phyloP scores from a whole-genome alignment of 768 basidiomycete genomes.

The Boletus rubropictus region DNA sequence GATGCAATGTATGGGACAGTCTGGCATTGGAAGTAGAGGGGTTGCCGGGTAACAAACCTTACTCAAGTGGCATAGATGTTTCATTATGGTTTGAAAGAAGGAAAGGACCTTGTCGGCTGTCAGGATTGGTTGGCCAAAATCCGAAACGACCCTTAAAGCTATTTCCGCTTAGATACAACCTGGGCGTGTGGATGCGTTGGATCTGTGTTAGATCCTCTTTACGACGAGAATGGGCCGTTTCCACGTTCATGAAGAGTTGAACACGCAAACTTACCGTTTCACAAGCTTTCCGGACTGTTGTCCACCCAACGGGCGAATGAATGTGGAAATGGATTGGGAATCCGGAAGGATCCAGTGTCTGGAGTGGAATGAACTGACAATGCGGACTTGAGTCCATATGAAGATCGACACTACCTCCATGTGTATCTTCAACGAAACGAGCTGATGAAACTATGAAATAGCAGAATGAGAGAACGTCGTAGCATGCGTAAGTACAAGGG shows the following conservation, averaged over 20 bases:
- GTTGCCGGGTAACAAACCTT: neutral
- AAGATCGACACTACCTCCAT: no score
- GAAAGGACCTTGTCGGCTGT: neutral
- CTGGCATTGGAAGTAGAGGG: neutral
- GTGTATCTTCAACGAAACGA: no score
- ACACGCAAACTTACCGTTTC: neutral
- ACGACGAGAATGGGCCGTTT: neutral
- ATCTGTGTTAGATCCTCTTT: neutral
- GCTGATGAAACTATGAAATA: neutral
- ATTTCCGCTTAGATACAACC: neutral
- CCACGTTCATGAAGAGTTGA: neutral
- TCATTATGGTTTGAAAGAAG: neutral
- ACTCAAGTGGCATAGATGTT: neutral
- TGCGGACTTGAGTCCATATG: no score
- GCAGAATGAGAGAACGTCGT: neutral
- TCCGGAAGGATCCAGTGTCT: no score
- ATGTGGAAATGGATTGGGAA: neutral
- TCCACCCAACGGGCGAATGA: neutral
- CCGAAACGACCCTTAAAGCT: neutral
- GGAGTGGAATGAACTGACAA: no score
- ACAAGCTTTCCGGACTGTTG: neutral
- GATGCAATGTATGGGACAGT: neutral
- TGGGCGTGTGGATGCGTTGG: neutral
- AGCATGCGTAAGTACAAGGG: neutral
- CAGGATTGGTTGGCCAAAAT: neutral